Conservation (phyloP, 768 basidiomycete species). For the Termitomyces sp. region DNA sequence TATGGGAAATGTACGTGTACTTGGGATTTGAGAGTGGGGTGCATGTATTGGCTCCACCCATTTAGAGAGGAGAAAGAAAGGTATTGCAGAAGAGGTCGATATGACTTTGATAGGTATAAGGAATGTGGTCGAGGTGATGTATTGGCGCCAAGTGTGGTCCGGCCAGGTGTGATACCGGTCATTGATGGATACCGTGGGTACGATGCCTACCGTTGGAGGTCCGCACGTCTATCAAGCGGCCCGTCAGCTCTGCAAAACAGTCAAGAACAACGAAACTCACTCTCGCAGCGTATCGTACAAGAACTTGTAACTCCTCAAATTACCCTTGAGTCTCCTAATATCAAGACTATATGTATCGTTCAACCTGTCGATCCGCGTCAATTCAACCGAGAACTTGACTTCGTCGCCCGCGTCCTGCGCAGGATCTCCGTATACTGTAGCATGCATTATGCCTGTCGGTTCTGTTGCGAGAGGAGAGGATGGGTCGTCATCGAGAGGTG, state of each 20-base stretch:
- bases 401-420: slow-evolving; percentile 88
- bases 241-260: slow-evolving; percentile 4
- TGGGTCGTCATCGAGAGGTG: slow-evolving; percentile 51
- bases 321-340: slow-evolving; percentile 89
- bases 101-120: slow-evolving; percentile 8
- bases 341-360: slow-evolving; percentile 91
- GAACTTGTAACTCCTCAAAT: slow-evolving; percentile 90
- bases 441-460: slow-evolving; percentile 34
- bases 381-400: slow-evolving; percentile 93
- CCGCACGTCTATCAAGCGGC: slow-evolving; percentile 38
- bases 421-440: slow-evolving; percentile 77
- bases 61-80: background rate
- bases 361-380: slow-evolving; percentile 87
- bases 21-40: background rate
- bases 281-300: slow-evolving; percentile 85
- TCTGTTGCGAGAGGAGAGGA: slow-evolving; percentile 38
- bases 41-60: background rate
- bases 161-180: background rate
- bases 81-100: background rate
- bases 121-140: background rate
- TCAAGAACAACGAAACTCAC: slow-evolving; percentile 44
- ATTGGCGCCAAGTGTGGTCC: background rate
- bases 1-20: slow-evolving; percentile 8
- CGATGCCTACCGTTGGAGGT: slow-evolving; percentile 39
- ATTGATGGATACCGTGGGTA: background rate